Percentiles rank a stretch among this genome's conserved stretches.
Evolutionary conservation across 345 rosid species (phyloP).

Genomic region (Noccaea caerulescens): DNA sequence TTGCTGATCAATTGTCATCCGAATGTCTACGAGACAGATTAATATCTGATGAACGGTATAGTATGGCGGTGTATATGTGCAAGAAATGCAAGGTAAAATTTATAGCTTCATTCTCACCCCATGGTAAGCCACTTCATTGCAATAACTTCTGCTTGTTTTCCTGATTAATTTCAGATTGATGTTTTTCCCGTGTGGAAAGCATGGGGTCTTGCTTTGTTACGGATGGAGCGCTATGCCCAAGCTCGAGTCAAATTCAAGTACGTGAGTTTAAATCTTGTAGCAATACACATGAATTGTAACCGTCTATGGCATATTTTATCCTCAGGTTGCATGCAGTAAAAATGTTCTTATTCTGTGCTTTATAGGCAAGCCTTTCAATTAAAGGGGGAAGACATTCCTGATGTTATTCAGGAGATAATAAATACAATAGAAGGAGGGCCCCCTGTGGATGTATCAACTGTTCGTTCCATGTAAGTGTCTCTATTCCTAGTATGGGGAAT

Average conservation of each 20-base stretch:
- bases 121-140: constrained; percentile 30
- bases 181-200: constrained; percentile 97
- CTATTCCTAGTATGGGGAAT: constrained; percentile 4
- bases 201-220: constrained; percentile 98
- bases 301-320: constrained; percentile 6
- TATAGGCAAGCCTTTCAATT: constrained; percentile 94
- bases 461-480: constrained; percentile 83
- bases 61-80: constrained; percentile 98
- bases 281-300: constrained; percentile 12
- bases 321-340: constrained; percentile 16
- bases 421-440: constrained; percentile 97
- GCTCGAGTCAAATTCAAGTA: constrained; percentile 98
- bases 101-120: constrained; percentile 29
- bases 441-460: constrained; percentile 88
- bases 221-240: constrained; percentile 89
- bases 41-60: constrained; percentile 87
- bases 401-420: constrained; percentile 74
- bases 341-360: constrained; percentile 38
- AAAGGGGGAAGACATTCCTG: constrained; percentile 75
- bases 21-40: constrained; percentile 81
- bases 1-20: constrained; percentile 86
- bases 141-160: constrained; percentile 32
- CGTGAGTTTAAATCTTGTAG: constrained; percentile 31
- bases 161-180: constrained; percentile 67
- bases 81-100: constrained; percentile 87